These are phyloP conservation scores for Houttuynia cordata DNA, from an alignment of 164 flowering plant species.

Conservation along the genomic window DNA sequence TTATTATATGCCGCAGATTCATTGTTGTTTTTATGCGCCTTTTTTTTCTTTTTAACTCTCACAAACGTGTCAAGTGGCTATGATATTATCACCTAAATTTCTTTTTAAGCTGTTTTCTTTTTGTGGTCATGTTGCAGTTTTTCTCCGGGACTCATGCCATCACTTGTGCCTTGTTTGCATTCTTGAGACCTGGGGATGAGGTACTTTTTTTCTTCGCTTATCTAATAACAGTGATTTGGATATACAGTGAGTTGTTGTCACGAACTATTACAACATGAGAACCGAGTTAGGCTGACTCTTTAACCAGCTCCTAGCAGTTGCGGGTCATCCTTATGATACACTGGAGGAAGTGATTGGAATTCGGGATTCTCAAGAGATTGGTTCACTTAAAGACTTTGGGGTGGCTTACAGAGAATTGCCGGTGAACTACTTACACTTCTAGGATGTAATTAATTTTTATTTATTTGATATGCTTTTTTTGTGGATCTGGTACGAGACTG, in stretches of 20 bases:
- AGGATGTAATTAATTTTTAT: neutral
- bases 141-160: constrained; percentile 97
- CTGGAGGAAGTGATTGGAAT: constrained; percentile 87
- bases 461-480: too few relatives aligned
- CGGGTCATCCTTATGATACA: constrained; percentile 90
- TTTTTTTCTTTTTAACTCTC: neutral
- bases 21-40: neutral
- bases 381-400: constrained; percentile 75
- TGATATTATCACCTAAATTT: too few relatives aligned
- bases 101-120: neutral
- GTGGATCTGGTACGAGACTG: too few relatives aligned
- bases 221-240: neutral
- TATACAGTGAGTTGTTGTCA: neutral
- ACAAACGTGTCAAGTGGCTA: too few relatives aligned
- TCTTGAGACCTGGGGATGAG: constrained; percentile 88
- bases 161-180: constrained; percentile 81
- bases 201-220: constrained; percentile 18
- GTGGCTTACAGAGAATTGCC: constrained; percentile 69
- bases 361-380: constrained; percentile 53
- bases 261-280: too few relatives aligned
- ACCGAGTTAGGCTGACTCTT: constrained; percentile 17
- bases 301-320: constrained; percentile 86
- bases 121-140: constrained; percentile 32
- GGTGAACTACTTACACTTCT: constrained; percentile 21
- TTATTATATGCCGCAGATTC: neutral